These are phyloP conservation scores for Jacaranda mimosifolia DNA, from an alignment of 257 asterid species.

Conservation along the genomic window DNA sequence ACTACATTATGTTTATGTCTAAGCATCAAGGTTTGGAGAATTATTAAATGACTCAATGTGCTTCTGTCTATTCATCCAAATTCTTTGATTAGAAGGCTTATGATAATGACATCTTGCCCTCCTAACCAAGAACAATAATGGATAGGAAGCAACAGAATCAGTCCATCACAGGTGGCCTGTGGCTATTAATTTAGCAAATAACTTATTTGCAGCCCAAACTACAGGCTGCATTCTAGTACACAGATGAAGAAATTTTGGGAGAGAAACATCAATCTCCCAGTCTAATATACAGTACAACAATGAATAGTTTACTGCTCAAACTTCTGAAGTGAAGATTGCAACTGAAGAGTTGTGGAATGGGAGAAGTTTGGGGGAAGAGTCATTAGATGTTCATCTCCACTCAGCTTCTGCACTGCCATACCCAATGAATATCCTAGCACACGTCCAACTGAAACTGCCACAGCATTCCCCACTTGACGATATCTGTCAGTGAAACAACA, in stretches of 20 bases:
- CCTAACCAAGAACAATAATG: neutral
- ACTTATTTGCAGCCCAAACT: no score
- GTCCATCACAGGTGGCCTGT: neutral
- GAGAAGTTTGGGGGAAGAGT: conserved; percentile 62
- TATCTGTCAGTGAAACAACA: conserved; percentile 36
- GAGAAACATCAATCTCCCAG: conserved; percentile 29
- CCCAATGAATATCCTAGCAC: conserved; percentile 64
- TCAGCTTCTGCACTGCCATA: conserved; percentile 53
- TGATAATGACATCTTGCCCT: neutral
- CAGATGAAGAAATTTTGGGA: conserved; percentile 11
- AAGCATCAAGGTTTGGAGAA: neutral
- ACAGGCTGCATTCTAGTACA: neutral
- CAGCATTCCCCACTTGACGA: conserved; percentile 63
- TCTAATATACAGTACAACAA: conserved; percentile 32
- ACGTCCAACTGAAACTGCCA: conserved; percentile 63
- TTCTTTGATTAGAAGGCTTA: neutral
- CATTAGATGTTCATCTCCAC: conserved; percentile 51
- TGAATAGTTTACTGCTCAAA: conserved; percentile 15
- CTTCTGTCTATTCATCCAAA: neutral
- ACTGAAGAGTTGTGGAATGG: conserved; percentile 51
- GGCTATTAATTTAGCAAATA: conserved; percentile 2
- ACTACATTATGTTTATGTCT: conserved; percentile 19
- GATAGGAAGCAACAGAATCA: neutral
- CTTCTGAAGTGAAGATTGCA: conserved; percentile 31
- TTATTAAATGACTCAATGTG: neutral